Evolutionary conservation across 2,329 filamentous ascomycete genomes (phyloP).

Genomic region (Ceratocystis smalleyi): DNA sequence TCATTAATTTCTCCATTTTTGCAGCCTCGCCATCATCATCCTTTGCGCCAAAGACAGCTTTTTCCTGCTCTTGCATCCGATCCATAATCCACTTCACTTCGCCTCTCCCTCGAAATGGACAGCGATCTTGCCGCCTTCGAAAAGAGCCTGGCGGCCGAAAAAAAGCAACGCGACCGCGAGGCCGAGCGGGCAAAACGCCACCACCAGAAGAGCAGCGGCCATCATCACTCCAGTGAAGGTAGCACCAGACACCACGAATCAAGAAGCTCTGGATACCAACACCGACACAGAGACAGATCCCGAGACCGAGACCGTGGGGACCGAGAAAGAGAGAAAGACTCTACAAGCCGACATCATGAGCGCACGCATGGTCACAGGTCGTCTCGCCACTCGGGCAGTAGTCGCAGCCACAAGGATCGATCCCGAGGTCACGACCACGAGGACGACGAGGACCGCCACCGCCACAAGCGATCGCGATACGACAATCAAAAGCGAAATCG

Average conservation of each 20-base stretch:
- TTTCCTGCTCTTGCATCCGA: no score
- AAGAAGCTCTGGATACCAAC: constrained; percentile 19
- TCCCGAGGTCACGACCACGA: constrained; percentile 19
- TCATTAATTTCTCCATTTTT: background rate
- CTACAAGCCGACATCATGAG: constrained; percentile 22
- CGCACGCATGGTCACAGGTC: constrained; percentile 28
- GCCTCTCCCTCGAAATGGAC: constrained; percentile 29
- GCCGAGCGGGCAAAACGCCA: constrained; percentile 16
- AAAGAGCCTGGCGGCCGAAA: constrained; percentile 53
- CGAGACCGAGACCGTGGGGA: background rate
- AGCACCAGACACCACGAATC: background rate
- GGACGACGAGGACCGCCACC: constrained; percentile 24
- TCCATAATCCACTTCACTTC: background rate
- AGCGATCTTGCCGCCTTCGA: constrained; percentile 59
- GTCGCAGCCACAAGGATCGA: background rate
- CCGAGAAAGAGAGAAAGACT: constrained; percentile 19
- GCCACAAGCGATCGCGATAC: constrained; percentile 17
- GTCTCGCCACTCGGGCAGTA: background rate
- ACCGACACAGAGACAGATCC: constrained; percentile 21
- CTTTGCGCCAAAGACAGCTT: background rate
- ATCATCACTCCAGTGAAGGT: constrained; percentile 16
- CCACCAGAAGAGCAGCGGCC: background rate
- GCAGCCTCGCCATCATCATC: background rate
- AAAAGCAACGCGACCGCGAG: constrained; percentile 33
- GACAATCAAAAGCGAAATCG: background rate